These are phyloP conservation scores for Cubamyces lactineus DNA, from an alignment of 768 basidiomycete species.

Conservation along the genomic window DNA sequence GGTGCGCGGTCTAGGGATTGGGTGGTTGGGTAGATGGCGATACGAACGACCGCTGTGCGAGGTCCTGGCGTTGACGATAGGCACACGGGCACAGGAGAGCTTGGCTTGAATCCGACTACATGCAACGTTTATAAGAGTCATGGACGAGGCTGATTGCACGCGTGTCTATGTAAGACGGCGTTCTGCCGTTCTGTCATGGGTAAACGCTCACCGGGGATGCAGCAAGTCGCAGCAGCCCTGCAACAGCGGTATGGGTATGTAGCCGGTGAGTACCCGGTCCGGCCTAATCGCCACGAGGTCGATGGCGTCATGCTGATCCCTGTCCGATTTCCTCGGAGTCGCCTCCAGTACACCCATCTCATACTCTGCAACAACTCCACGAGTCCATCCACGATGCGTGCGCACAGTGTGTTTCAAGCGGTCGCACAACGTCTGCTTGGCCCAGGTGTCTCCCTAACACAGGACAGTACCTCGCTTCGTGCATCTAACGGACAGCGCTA, in stretches of 20 bases:
- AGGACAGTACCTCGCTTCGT: slow-evolving; percentile 46
- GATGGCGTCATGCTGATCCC: neutral
- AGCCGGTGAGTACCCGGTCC: too few species aligned
- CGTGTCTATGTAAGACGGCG: too few species aligned
- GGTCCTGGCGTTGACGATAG: neutral
- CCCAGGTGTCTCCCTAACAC: slow-evolving; percentile 50
- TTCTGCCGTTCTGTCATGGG: too few species aligned
- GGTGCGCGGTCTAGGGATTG: neutral
- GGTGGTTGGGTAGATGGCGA: neutral
- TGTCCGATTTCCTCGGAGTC: neutral
- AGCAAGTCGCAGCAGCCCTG: too few species aligned
- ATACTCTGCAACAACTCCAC: neutral
- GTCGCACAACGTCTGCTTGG: slow-evolving; percentile 51
- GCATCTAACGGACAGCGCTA: slow-evolving; percentile 64
- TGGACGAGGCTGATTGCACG: too few species aligned
- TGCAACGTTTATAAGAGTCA: too few species aligned
- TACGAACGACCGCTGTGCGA: neutral
- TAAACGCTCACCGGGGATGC: too few species aligned
- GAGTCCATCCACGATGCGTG: neutral
- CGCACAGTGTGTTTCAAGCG: slow-evolving; percentile 41
- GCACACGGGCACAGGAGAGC: too few species aligned
- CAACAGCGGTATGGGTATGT: too few species aligned
- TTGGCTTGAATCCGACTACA: too few species aligned
- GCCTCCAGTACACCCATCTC: too few species aligned
- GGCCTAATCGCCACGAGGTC: too few species aligned